These are phyloP conservation scores for Mycosphaerella sp. DNA, from an alignment of 2,329 filamentous ascomycete species.

Conservation along the genomic window DNA sequence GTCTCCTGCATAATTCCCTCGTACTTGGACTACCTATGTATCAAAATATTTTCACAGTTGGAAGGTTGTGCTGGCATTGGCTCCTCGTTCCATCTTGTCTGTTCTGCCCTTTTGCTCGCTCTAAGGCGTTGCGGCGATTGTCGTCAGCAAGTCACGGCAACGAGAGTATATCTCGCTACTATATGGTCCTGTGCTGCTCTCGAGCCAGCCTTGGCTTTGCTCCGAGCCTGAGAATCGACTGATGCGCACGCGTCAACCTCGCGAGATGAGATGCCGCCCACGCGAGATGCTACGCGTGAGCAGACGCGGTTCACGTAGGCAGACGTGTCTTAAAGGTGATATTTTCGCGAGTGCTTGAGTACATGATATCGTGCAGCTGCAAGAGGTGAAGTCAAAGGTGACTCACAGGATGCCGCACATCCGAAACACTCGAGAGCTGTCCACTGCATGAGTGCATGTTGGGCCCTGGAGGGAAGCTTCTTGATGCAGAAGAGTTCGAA, in stretches of 20 bases:
- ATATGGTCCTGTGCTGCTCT: too few species aligned
- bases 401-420: constrained; percentile 13
- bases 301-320: neutral
- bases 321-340: neutral
- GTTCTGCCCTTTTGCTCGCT: neutral
- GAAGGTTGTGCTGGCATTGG: neutral
- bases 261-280: neutral
- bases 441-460: neutral
- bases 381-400: constrained; percentile 14
- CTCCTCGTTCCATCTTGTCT: neutral
- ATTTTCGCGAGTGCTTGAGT: neutral
- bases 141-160: too few species aligned
- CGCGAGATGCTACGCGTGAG: neutral
- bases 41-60: neutral
- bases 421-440: constrained; percentile 4
- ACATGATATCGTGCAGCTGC: neutral
- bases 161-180: too few species aligned
- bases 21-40: too few species aligned
- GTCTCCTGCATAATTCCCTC: neutral
- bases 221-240: constrained; percentile 2
- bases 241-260: constrained; percentile 20
- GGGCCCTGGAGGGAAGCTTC: neutral
- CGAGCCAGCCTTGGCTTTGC: neutral
- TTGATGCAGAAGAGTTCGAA: constrained; percentile 3
- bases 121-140: neutral